Evolutionary conservation across 495 filamentous ascomycete species (phyloP).

Genomic region (Trichoderma gamsii): DNA sequence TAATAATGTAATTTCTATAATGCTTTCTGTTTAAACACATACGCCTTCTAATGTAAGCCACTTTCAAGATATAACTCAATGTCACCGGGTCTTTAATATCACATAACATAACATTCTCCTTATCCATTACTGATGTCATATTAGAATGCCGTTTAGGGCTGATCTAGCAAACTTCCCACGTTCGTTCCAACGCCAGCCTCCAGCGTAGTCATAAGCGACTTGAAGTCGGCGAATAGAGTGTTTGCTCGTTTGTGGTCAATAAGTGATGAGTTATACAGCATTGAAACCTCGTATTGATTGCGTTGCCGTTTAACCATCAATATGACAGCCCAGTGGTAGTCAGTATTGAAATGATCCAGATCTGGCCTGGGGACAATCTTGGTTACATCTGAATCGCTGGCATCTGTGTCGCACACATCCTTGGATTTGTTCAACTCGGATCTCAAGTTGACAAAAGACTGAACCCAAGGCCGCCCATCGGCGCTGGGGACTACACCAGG

Average conservation of each 20-base stretch:
- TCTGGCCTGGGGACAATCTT: neutral
- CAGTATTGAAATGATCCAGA: neutral
- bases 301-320: neutral
- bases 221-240: neutral
- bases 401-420: neutral
- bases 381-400: neutral
- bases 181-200: neutral
- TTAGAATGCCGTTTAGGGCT: no score
- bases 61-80: no score
- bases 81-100: no score
- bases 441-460: neutral
- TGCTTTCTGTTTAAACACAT: no score
- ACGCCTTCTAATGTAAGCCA: no score
- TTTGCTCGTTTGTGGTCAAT: neutral
- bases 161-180: neutral
- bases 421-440: neutral
- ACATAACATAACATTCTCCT: no score
- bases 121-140: no score
- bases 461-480: neutral
- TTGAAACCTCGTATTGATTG: neutral
- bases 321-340: neutral
- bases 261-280: neutral
- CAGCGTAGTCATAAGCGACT: neutral
- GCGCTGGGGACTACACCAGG: neutral
- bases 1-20: no score